Base-by-base conservation (phyloP, 768 basidiomycete genomes). In the Boletus coccyginus region DNA sequence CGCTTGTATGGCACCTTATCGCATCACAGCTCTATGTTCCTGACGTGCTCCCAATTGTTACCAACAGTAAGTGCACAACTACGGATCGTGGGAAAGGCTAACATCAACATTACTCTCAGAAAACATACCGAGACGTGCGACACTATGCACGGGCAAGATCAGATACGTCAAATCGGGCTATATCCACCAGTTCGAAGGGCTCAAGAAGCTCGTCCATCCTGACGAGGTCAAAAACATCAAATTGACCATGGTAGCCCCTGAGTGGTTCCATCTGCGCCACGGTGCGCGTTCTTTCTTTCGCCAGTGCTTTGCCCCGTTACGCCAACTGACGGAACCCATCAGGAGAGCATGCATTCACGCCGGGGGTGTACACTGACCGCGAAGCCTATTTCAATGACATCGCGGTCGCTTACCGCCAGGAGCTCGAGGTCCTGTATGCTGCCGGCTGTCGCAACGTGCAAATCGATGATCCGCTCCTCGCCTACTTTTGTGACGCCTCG, bases 181-280 rank as follows among this genome's bases (percentile, higher is more conserved):
- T 62, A 66, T 83, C 10, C 77, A 84, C 29, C 81, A 87, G 57
- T 88, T 85, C 65, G 80, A 83, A 55, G 81, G 76, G 47, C 71
- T 87, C 55, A 87, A 85, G 68, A 71, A 68, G 29, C 64, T 86
- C 19, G 83, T 87, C 27, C 64, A 80, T 17, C 75, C 81, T 8
- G 78, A 87, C 70, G 86, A 88, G 63, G 81, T 87, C 56, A 78
- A 79, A 64, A 75, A 78, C 63, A 79, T 90, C 69, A 91, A 92
- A 68, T 64, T 90, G 56, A 90, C 85, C 16, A 74, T 88, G 70
- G 85, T 83, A 56, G 82, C 87, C 0, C 88, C 88, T 4, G 83
- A 84, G 36, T 87, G 86, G 85, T 85, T 82, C 68, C 85, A 87
- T 66, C 80, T 87, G 29, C 80, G 83, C 27, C 85, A 86, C 65